These are phyloP conservation scores for Tillandsia leiboldiana DNA, from an alignment of 176 grass and related monocot species.

Conservation along the genomic window DNA sequence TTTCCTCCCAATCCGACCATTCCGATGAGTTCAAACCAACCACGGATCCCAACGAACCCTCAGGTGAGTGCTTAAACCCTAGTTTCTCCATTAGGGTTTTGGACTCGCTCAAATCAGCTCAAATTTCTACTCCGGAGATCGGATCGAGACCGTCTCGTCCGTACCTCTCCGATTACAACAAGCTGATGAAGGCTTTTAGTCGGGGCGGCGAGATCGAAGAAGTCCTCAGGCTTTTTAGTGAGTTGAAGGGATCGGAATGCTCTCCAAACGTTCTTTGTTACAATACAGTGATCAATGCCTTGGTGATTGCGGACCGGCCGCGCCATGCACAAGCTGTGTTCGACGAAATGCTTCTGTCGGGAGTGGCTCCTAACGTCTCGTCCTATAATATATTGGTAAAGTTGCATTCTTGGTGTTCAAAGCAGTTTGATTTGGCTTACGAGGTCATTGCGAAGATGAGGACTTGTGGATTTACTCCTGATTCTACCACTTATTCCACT, in stretches of 20 bases:
- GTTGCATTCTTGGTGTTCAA: conserved; percentile 32
- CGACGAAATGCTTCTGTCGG: conserved; percentile 39
- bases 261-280: conserved; percentile 54
- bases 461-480: conserved; percentile 31
- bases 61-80: background rate
- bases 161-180: conserved; percentile 31
- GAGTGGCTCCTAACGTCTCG: conserved; percentile 32
- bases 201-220: conserved; percentile 32
- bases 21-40: conserved; percentile 2
- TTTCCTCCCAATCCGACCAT: background rate
- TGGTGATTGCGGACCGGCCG: conserved; percentile 29
- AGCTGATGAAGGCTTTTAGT: conserved; percentile 46
- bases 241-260: conserved; percentile 25
- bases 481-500: conserved; percentile 48
- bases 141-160: background rate
- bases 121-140: background rate
- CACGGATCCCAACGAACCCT: background rate
- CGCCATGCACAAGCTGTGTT: conserved; percentile 26
- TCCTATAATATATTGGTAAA: conserved; percentile 67
- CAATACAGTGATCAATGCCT: conserved; percentile 77
- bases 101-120: conserved; percentile 6
- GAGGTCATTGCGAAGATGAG: conserved; percentile 23
- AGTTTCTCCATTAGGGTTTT: background rate
- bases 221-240: conserved; percentile 43
- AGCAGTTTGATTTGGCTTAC: conserved; percentile 46